Evolutionary conservation across 305 asterid genomes (phyloP), one percentile per base, ranked within the genome.

Genomic region (Fraxinus baroniana): DNA sequence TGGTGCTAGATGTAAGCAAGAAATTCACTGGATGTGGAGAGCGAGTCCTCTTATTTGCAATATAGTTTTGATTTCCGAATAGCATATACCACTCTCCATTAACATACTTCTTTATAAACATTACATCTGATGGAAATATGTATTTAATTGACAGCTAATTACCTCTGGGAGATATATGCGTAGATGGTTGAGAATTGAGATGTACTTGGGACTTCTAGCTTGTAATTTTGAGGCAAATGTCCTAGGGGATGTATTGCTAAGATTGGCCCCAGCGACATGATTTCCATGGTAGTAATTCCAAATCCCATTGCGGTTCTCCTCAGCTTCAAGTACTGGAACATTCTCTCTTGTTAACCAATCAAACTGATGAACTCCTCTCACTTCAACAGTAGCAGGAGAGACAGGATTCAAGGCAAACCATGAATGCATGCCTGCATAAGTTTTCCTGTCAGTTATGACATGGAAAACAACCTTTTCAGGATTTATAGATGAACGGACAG

Each of bases 111-210:
- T 55, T 18, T 57, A 57, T 57, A 57, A 20, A 57, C 10, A 17
- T 22, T 62, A 20, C 41, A 64, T 52, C 62, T 20, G 78, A 28
- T 24, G 84, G 74, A 72, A 79, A 62, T 33, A 55, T 66, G 72
- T 41, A 57, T 20, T 57, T 57, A n/a, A 55, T 62, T 60, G 73
- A 75, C 9, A 26, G 17, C 32, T 46, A 37, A 85, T 83, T 92
- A 96, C 99, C 99, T 96, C 99, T 66, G 99, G 99, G 82, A 96
- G 93, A 85, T 94, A 96, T 88, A 96, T 96, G 70, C 99, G 98
- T 10, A 96, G 97, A 90, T 96, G 99, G 87, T 96, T 96, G 85
- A 96, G 98, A 91, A 96, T 86, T 74, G 99, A 96, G 82, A 96
- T 94, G 82, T 96, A 96, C 84, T 96, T 96, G 49, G 99, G 98